Evolutionary conservation across 2,329 filamentous ascomycete species (phyloP).

Genomic region (Pseudogymnoascus sp.): DNA sequence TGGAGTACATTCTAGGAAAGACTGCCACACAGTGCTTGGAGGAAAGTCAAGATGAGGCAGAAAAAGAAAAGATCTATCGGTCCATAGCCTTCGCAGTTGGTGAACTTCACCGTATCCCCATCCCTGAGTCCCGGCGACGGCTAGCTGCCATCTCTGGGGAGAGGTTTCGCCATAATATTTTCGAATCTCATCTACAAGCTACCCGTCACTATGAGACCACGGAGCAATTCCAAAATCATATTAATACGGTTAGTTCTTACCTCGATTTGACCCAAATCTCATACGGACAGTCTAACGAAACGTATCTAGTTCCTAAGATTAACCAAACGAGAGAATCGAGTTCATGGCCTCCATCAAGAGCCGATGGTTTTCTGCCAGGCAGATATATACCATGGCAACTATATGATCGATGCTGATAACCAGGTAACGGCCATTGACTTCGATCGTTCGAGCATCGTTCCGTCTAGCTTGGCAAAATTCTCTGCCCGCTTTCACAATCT

Average conservation of each 20-base stretch:
- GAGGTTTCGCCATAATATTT: slow-evolving; percentile 10
- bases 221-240: slow-evolving; percentile 18
- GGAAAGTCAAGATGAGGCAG: slow-evolving; percentile 9
- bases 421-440: slow-evolving; percentile 18
- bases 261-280: background rate
- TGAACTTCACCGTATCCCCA: slow-evolving; percentile 19
- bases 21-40: background rate
- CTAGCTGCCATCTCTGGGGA: slow-evolving; percentile 10
- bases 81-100: slow-evolving; percentile 16
- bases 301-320: slow-evolving; percentile 11
- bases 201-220: slow-evolving; percentile 14
- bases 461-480: slow-evolving; percentile 18
- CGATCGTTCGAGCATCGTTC: slow-evolving; percentile 17
- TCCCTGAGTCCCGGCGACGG: slow-evolving; percentile 11
- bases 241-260: slow-evolving; percentile 17
- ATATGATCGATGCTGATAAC: slow-evolving; percentile 17
- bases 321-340: slow-evolving; percentile 9
- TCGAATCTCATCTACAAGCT: slow-evolving; percentile 12
- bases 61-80: slow-evolving; percentile 14
- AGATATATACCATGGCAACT: slow-evolving; percentile 18
- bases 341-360: slow-evolving; percentile 15
- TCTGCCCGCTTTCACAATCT: background rate
- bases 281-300: background rate
- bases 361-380: slow-evolving; percentile 21
- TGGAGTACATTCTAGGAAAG: background rate